phyloP scores from a whole-genome alignment of 371 early-diverging fungal species.

The Mucor circinelloides region DNA sequence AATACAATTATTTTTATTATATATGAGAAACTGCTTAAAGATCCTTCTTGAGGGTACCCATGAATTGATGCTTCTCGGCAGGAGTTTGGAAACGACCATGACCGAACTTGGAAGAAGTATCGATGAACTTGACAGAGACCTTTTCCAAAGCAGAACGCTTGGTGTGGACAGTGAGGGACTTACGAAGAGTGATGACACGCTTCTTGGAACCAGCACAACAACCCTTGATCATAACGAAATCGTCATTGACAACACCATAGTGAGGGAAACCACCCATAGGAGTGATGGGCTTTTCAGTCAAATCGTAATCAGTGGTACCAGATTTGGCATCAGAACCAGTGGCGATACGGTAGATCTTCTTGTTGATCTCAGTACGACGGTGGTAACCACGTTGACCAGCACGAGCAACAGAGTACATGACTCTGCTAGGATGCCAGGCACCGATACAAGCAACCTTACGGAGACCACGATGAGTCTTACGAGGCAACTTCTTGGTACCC shows the following conservation, averaged over 20 bases:
- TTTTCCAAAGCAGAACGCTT: conserved; percentile 96
- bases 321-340: conserved; percentile 85
- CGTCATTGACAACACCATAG: conserved; percentile 99
- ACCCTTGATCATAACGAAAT: conserved; percentile 99
- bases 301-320: conserved; percentile 98
- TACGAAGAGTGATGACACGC: conserved; percentile 99
- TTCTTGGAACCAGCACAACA: conserved; percentile 97
- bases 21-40: conserved; percentile 26
- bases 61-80: conserved; percentile 97
- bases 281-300: conserved; percentile 97
- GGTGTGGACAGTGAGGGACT: conserved; percentile 95
- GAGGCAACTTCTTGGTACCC: conserved; percentile 99
- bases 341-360: conserved; percentile 99
- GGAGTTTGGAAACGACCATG: conserved; percentile 99
- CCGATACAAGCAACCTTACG: conserved; percentile 99
- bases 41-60: conserved; percentile 95
- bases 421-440: conserved; percentile 99
- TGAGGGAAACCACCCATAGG: conserved; percentile 99
- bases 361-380: conserved; percentile 99
- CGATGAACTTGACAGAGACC: conserved; percentile 97
- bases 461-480: conserved; percentile 99
- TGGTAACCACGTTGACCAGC: conserved; percentile 99
- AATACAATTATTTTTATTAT: not conserved
- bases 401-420: conserved; percentile 99
- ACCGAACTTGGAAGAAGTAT: conserved; percentile 99